phyloP scores from a whole-genome alignment of 208 protist species.

The Wallacemonas sp. region DNA sequence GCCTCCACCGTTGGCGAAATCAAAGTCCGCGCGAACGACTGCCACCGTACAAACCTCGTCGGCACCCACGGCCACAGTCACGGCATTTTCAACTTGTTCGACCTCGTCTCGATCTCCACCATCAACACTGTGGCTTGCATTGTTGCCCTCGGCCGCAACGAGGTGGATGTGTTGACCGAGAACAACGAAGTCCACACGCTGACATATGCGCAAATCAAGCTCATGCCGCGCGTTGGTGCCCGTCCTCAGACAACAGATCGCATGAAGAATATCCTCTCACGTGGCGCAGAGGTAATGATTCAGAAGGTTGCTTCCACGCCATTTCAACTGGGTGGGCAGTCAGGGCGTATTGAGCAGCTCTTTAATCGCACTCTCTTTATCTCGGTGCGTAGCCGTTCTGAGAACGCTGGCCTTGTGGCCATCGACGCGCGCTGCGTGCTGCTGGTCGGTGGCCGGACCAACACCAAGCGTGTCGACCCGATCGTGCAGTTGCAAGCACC shows the following conservation, averaged over 20 bases:
- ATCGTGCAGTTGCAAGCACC: slow-evolving; percentile 42
- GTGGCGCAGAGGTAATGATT: slow-evolving; percentile 76
- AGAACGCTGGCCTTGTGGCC: slow-evolving; percentile 77
- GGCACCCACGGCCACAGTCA: slow-evolving; percentile 63
- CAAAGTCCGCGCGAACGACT: slow-evolving; percentile 77
- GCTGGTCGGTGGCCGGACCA: slow-evolving; percentile 72
- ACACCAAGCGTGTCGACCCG: slow-evolving; percentile 37
- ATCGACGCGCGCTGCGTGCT: slow-evolving; percentile 63
- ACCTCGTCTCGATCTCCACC: slow-evolving; percentile 75
- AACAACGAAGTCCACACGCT: slow-evolving; percentile 73
- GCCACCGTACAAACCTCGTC: slow-evolving; percentile 79
- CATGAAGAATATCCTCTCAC: slow-evolving; percentile 70
- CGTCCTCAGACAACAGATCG: slow-evolving; percentile 56
- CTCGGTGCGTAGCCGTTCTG: slow-evolving; percentile 49
- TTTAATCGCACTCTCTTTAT: slow-evolving; percentile 86
- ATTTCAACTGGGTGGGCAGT: slow-evolving; percentile 63
- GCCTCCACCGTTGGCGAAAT: slow-evolving; percentile 57
- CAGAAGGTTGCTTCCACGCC: slow-evolving; percentile 56
- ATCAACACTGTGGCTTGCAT: slow-evolving; percentile 76
- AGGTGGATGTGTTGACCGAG: slow-evolving; percentile 82
- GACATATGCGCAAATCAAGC: slow-evolving; percentile 70
- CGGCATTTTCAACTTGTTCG: slow-evolving; percentile 73
- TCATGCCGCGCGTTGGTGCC: slow-evolving; percentile 23
- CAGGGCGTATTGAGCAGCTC: slow-evolving; percentile 81
- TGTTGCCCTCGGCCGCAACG: slow-evolving; percentile 53